These are phyloP conservation scores for Brassica cretica DNA, from an alignment of 345 rosid species.

Conservation along the genomic window DNA sequence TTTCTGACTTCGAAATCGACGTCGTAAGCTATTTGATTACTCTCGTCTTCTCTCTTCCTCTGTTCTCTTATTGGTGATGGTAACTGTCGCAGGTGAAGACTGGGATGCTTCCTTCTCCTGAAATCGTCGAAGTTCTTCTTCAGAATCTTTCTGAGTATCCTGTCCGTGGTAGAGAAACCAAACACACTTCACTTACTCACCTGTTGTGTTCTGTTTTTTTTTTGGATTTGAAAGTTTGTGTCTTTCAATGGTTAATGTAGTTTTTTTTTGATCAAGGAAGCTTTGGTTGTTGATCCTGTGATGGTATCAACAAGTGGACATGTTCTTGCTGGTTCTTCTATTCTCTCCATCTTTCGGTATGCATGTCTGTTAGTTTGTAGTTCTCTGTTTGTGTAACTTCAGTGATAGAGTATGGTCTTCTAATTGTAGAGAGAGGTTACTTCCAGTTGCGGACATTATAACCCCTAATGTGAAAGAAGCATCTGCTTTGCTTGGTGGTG, in stretches of 20 bases:
- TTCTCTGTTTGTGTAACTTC: conserved; percentile 5
- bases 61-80: not conserved
- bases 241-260: conserved; percentile 11
- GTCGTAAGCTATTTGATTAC: conserved; percentile 56
- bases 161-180: conserved; percentile 51
- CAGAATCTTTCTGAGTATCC: conserved; percentile 60
- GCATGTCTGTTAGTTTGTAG: not conserved
- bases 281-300: conserved; percentile 97
- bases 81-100: conserved; percentile 72
- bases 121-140: conserved; percentile 59
- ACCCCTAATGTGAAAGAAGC: conserved; percentile 96
- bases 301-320: conserved; percentile 98
- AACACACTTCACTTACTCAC: not conserved
- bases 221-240: not conserved
- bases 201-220: not conserved
- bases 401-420: conserved; percentile 16
- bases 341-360: conserved; percentile 65
- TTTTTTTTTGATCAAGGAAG: conserved; percentile 54
- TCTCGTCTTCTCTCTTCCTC: not conserved
- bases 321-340: conserved; percentile 74
- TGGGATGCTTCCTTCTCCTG: conserved; percentile 88
- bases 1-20: conserved; percentile 89
- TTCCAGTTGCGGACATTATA: conserved; percentile 78
- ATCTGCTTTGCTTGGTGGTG: conserved; percentile 75
- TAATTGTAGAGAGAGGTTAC: conserved; percentile 68